A percentile compares a stretch with the other conserved stretches of the same genome.
Conservation (phyloP, 202 grass and related monocot species). For the Bolboschoenoplectus hybrid region DNA sequence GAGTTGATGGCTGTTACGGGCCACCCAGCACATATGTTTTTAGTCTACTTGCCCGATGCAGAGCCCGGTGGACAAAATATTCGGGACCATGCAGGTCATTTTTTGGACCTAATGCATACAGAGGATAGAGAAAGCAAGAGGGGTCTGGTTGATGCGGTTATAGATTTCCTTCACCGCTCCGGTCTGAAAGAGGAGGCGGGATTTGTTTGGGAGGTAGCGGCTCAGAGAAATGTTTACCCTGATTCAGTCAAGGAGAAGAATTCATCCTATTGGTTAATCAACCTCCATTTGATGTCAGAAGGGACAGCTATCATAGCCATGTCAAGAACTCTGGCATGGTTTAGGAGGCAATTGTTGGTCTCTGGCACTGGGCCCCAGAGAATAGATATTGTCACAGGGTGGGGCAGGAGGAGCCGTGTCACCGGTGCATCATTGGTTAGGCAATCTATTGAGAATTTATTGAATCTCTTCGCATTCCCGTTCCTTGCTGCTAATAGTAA, state of each 20-base stretch:
- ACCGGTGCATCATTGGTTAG: slow-evolving; percentile 78
- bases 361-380: slow-evolving; percentile 57
- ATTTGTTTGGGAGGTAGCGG: slow-evolving; percentile 87
- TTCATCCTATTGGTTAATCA: slow-evolving; percentile 81
- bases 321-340: slow-evolving; percentile 89
- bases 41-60: slow-evolving; percentile 79
- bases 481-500: slow-evolving; percentile 70
- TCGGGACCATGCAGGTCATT: slow-evolving; percentile 61
- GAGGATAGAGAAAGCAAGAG: slow-evolving; percentile 95
- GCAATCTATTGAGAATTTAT: slow-evolving; percentile 77
- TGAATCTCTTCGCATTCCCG: slow-evolving; percentile 74
- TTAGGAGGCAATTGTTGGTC: slow-evolving; percentile 66
- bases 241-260: slow-evolving; percentile 83
- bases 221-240: slow-evolving; percentile 88
- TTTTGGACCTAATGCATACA: slow-evolving; percentile 92
- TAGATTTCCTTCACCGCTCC: slow-evolving; percentile 87
- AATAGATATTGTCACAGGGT: slow-evolving; percentile 93
- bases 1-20: slow-evolving; percentile 90
- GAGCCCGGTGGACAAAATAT: slow-evolving; percentile 83
- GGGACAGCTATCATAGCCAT: slow-evolving; percentile 83
- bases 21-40: slow-evolving; percentile 86
- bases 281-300: slow-evolving; percentile 95
- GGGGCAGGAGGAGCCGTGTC: slow-evolving; percentile 89
- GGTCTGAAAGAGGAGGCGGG: slow-evolving; percentile 95
- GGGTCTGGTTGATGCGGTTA: slow-evolving; percentile 84